A percentile compares a stretch with the other conserved stretches of the same genome.
Evolutionary conservation across 2,329 filamentous ascomycete genomes (phyloP).

Genomic region (Calonectria henricotiae): DNA sequence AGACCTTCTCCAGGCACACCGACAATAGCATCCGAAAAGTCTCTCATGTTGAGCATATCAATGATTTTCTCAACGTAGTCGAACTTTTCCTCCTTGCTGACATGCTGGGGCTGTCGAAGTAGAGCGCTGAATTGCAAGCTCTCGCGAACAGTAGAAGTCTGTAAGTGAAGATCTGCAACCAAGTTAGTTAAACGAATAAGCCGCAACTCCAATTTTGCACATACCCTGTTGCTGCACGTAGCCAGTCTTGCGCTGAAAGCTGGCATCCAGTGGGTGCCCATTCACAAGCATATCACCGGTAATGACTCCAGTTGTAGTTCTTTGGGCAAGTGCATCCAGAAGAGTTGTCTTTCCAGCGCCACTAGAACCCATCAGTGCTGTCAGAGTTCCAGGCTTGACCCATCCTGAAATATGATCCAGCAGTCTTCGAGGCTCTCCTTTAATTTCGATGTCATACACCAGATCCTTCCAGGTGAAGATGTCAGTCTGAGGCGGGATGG

Average conservation of each 20-base stretch:
- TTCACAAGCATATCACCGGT: conserved; percentile 75
- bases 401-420: conserved; percentile 85
- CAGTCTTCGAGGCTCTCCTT: conserved; percentile 76
- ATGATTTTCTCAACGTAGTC: conserved; percentile 74
- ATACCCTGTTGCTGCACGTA: conserved; percentile 73
- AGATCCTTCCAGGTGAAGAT: conserved; percentile 85
- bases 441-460: conserved; percentile 78
- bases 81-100: conserved; percentile 69
- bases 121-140: conserved; percentile 65
- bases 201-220: not conserved
- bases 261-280: conserved; percentile 66
- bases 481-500: conserved; percentile 54
- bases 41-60: conserved; percentile 73
- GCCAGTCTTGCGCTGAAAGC: conserved; percentile 73
- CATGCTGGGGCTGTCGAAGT: conserved; percentile 67
- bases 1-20: conserved; percentile 71
- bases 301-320: conserved; percentile 71
- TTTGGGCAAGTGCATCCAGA: conserved; percentile 56
- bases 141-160: conserved; percentile 66
- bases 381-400: conserved; percentile 88
- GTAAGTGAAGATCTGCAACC: conserved; percentile 64
- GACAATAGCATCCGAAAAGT: conserved; percentile 74
- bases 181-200: not conserved
- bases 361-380: conserved; percentile 77
- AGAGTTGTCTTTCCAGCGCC: conserved; percentile 57